These are phyloP conservation scores for Yarrowia galli DNA, from an alignment of 1,139 yeast genomes.

Conservation along the genomic window DNA sequence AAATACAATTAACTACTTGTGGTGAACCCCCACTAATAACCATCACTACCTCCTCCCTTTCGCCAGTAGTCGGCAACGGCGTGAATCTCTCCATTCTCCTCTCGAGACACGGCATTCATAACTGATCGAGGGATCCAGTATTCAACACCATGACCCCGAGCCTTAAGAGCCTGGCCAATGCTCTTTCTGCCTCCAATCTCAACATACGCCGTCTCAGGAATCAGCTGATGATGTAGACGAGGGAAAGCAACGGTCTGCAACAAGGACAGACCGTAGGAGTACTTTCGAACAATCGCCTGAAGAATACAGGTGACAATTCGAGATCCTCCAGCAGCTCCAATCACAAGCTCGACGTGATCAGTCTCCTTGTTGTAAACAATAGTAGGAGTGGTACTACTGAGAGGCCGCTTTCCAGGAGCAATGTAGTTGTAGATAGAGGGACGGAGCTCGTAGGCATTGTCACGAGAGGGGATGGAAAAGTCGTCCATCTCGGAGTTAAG, in stretches of 20 bases:
- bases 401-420: constrained; percentile 77
- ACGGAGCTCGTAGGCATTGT: constrained; percentile 78
- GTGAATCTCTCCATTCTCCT: constrained; percentile 54
- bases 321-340: constrained; percentile 97
- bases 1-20: neutral
- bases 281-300: constrained; percentile 75
- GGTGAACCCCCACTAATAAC: constrained; percentile 45
- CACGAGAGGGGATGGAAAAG: constrained; percentile 72
- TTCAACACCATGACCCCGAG: constrained; percentile 55
- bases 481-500: constrained; percentile 96
- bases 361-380: constrained; percentile 62
- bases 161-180: constrained; percentile 48
- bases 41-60: constrained; percentile 59
- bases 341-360: constrained; percentile 64
- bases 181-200: constrained; percentile 60
- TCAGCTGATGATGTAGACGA: constrained; percentile 84
- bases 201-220: constrained; percentile 71
- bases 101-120: constrained; percentile 58
- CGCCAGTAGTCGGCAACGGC: constrained; percentile 68
- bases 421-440: constrained; percentile 84
- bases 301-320: constrained; percentile 84
- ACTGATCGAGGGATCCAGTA: constrained; percentile 55
- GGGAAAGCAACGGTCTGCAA: constrained; percentile 78
- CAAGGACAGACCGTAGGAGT: constrained; percentile 64
- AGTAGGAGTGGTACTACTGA: constrained; percentile 83